Conservation (phyloP, 202 grass and related monocot genomes). For the Setaria italica region DNA sequence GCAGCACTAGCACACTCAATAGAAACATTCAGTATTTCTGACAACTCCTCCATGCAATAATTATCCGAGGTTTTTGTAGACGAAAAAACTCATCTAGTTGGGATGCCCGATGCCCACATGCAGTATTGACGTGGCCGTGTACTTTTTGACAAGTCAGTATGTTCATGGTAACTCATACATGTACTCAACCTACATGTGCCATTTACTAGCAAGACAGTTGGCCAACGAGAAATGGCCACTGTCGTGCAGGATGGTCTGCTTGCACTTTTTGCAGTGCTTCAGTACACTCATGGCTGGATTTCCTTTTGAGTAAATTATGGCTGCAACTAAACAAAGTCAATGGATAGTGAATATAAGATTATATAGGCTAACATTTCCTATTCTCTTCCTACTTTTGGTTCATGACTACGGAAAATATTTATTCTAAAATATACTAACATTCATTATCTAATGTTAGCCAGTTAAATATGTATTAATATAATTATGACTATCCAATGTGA, state of each 20-base stretch:
- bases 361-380: neutral
- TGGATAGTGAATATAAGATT: constrained; percentile 11
- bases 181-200: constrained; percentile 43
- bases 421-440: neutral
- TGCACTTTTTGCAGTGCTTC: constrained; percentile 26
- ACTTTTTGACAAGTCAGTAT: constrained; percentile 28
- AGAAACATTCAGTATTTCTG: constrained; percentile 13
- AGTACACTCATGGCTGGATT: constrained; percentile 4
- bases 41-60: constrained; percentile 1
- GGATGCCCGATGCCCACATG: constrained; percentile 25
- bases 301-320: constrained; percentile 30
- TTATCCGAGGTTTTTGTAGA: constrained; percentile 20
- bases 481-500: constrained; percentile 2
- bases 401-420: neutral
- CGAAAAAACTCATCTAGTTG: constrained; percentile 19
- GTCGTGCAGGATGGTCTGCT: constrained; percentile 19
- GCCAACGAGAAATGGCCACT: constrained; percentile 17
- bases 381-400: neutral
- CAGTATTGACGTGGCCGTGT: constrained; percentile 7
- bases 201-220: constrained; percentile 32
- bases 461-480: neutral
- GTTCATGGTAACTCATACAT: constrained; percentile 22
- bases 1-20: constrained; percentile 12
- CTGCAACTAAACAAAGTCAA: neutral
- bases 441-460: neutral